Evolutionary conservation across 1,284 basidiomycete species (phyloP), one percentile per base, ranked within the genome.

Genomic region (Fomitopsis betulina): DNA sequence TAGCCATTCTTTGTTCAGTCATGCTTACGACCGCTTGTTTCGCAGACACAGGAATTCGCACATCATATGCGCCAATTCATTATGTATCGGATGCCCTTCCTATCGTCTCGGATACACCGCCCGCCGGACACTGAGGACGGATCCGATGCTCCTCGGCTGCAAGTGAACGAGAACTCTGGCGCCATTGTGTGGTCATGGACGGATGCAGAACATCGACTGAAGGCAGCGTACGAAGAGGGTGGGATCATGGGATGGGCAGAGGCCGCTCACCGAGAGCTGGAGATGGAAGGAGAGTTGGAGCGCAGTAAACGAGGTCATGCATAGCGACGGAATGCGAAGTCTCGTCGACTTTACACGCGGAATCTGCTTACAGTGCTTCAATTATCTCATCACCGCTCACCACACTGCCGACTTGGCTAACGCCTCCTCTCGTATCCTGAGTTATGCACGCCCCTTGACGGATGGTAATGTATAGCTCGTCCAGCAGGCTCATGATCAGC

Each of bases 1-100:
- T 30, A 19, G 19, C 25, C 12, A 32, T 51, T 39, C 27, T 49
- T 27, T 19, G 7, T 13, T 23, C 17, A 6, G 6, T 6, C 33
- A 17, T 12, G 9, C n/a, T 35, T 45, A 38, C 37, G 25, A 25
- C 21, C 19, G 4, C 19, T 39, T 10, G 0, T 30, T 43, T 27
- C 37, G 23, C 58, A 87, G 85, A 80, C 79, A 0, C 67, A 76
- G 55, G 81, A 86, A 63, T 87, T 88, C 63, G 80, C 78, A 2
- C 69, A 75, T 17, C 70, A 72, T 52, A 83, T 85, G 80, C 80
- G 82, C 17, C 57, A 62, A 3, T 67, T 74, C 5, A 67, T 86
- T 8, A 70, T 77, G 45, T 67, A 67, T 0, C 68, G 73, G 5
- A 75, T 84, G 70, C 84, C 85, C 0, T 62, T 70, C 17, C 70